Percentiles rank a stretch among this genome's conserved stretches.
Conservation (phyloP, 1,284 basidiomycete genomes). For the Takashimella tepidaria region DNA sequence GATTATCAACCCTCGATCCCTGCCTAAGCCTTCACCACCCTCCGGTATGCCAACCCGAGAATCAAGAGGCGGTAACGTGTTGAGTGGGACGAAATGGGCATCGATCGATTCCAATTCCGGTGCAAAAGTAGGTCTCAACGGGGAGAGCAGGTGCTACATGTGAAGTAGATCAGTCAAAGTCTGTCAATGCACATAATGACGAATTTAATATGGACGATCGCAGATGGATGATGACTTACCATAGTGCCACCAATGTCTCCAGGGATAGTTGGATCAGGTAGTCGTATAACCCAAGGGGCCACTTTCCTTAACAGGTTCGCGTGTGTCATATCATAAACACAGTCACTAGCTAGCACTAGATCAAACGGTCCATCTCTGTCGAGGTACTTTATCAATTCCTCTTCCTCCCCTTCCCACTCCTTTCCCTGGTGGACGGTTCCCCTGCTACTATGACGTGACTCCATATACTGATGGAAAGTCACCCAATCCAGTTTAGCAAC, state of each 20-base stretch:
- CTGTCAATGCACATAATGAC: too few species aligned
- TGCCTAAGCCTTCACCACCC: conserved; percentile 32
- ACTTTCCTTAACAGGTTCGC: conserved; percentile 42
- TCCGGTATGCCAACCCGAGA: conserved; percentile 14
- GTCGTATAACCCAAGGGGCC: conserved; percentile 35
- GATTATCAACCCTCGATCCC: conserved; percentile 22
- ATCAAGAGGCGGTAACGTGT: conserved; percentile 24
- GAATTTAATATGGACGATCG: neutral
- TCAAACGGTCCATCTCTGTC: conserved; percentile 33
- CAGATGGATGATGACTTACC: conserved; percentile 22
- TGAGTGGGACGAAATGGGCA: conserved; percentile 33
- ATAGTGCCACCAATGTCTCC: conserved; percentile 38
- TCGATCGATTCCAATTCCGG: conserved; percentile 46
- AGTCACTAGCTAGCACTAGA: conserved; percentile 45
- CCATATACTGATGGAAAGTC: neutral
- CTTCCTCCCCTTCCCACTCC: conserved; percentile 7
- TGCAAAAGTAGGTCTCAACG: conserved; percentile 45
- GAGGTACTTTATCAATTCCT: conserved; percentile 18
- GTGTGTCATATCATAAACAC: conserved; percentile 47
- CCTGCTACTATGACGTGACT: neutral
- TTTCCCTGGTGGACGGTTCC: neutral
- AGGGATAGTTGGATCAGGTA: conserved; percentile 23
- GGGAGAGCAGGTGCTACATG: conserved; percentile 43
- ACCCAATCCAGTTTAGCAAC: neutral
- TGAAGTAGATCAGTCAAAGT: neutral